A percentile compares a stretch with the other conserved stretches of the same genome.
Evolutionary conservation across 768 basidiomycete genomes (phyloP).

Genomic region (Heimioporus sp.): DNA sequence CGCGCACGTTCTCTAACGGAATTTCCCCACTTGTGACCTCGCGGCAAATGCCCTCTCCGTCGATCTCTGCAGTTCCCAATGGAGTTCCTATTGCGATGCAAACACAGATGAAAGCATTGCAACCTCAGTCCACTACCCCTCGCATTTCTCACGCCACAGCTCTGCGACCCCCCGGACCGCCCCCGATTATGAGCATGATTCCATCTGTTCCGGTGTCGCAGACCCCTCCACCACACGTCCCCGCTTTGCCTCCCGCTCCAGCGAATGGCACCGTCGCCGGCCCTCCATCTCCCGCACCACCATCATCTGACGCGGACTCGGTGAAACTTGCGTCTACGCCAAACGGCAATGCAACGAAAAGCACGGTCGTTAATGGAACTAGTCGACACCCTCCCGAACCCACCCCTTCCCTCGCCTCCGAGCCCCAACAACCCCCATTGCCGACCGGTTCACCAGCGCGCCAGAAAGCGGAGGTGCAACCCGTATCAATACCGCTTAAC

Average conservation of each 20-base stretch:
- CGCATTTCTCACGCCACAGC: constrained; percentile 52
- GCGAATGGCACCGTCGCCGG: constrained; percentile 35
- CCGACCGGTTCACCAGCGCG: constrained; percentile 39
- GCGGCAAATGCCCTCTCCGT: constrained; percentile 19
- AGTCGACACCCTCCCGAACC: constrained; percentile 23
- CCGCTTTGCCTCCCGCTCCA: constrained; percentile 21
- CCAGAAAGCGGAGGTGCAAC: constrained; percentile 49
- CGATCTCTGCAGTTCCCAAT: constrained; percentile 32
- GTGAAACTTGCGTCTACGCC: constrained; percentile 15
- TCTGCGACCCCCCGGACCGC: constrained; percentile 32
- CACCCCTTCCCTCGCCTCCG: constrained; percentile 9
- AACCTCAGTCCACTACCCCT: constrained; percentile 46
- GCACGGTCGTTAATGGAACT: constrained; percentile 27
- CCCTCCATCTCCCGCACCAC: constrained; percentile 33
- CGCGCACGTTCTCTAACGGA: constrained; percentile 24
- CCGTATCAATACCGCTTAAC: constrained; percentile 39
- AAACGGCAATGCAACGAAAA: constrained; percentile 26
- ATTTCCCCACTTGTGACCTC: constrained; percentile 22
- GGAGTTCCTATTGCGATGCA: constrained; percentile 59
- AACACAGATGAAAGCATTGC: constrained; percentile 62
- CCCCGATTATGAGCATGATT: constrained; percentile 36
- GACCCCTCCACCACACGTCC: constrained; percentile 35
- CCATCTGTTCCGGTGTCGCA: constrained; percentile 28
- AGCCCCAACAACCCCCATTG: constrained; percentile 23
- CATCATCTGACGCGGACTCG: constrained; percentile 44